Percentiles rank a stretch among this genome's conserved stretches.
Conservation (phyloP, 2,329 filamentous ascomycete genomes). For the Colletotrichum gloeosporioides region DNA sequence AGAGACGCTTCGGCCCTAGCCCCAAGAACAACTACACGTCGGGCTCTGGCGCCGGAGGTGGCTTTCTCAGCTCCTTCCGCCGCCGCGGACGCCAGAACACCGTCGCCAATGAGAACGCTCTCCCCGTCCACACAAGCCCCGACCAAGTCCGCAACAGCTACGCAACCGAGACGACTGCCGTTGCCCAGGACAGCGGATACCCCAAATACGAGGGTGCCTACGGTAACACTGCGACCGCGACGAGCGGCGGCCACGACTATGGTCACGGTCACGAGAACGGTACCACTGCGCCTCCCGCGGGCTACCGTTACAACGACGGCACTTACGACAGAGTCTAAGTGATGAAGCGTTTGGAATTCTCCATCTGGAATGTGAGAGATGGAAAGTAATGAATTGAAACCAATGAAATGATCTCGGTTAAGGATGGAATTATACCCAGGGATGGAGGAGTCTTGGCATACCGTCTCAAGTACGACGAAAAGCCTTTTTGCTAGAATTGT, state of each 20-base stretch:
- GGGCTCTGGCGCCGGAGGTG: slow-evolving; percentile 41
- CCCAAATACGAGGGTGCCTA: slow-evolving; percentile 25
- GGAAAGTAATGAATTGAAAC: not conserved
- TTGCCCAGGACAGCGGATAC: slow-evolving; percentile 26
- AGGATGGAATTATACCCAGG: slow-evolving; percentile 16
- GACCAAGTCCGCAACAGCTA: slow-evolving; percentile 50
- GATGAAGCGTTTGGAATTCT: slow-evolving; percentile 24
- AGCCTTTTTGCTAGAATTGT: not conserved
- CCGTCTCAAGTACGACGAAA: not conserved
- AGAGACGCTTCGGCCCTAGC: slow-evolving; percentile 70
- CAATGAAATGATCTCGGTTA: not conserved
- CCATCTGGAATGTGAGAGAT: not conserved
- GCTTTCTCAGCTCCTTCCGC: slow-evolving; percentile 40
- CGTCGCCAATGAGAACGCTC: slow-evolving; percentile 32
- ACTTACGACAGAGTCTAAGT: slow-evolving; percentile 30
- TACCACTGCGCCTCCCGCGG: slow-evolving; percentile 20
- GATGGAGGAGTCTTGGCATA: not conserved
- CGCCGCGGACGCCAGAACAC: slow-evolving; percentile 33
- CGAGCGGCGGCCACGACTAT: not conserved
- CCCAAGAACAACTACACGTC: slow-evolving; percentile 64
- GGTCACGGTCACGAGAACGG: slow-evolving; percentile 11
- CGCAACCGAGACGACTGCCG: slow-evolving; percentile 41
- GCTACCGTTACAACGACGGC: slow-evolving; percentile 43
- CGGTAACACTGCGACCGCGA: not conserved
- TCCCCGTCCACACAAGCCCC: slow-evolving; percentile 46